phyloP scores from a whole-genome alignment of 495 filamentous ascomycete genomes.

The Penicillium flavigenum region DNA sequence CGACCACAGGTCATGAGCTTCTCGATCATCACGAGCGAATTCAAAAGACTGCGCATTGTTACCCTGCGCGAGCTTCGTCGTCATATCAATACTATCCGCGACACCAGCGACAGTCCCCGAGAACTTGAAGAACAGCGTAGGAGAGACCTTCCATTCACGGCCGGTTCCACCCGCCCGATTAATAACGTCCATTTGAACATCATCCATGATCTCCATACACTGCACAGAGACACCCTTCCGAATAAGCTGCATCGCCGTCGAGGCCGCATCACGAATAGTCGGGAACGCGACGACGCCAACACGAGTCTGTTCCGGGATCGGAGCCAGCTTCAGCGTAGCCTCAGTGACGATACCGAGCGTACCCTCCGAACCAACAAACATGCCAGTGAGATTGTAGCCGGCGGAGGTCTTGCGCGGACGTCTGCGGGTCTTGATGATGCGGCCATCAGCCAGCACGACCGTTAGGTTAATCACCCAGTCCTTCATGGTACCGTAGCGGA shows the following conservation, averaged over 20 bases:
- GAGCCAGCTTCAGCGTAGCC: constrained; percentile 77
- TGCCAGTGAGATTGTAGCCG: constrained; percentile 81
- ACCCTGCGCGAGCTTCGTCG: constrained; percentile 61
- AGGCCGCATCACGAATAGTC: constrained; percentile 73
- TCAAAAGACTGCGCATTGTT: constrained; percentile 70
- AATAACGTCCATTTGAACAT: constrained; percentile 92
- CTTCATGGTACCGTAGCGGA: constrained; percentile 93
- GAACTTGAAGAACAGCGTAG: constrained; percentile 96
- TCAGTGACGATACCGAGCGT: constrained; percentile 90
- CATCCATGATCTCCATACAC: constrained; percentile 89
- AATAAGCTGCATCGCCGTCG: constrained; percentile 77
- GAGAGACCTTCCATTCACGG: constrained; percentile 70
- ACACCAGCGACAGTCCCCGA: constrained; percentile 71
- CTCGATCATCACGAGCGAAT: constrained; percentile 67
- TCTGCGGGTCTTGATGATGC: constrained; percentile 76
- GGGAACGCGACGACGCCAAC: constrained; percentile 84
- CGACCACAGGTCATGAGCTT: constrained; percentile 79
- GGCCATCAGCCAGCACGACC: constrained; percentile 89
- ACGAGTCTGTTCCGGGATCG: constrained; percentile 71
- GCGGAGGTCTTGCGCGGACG: constrained; percentile 71
- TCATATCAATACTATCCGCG: constrained; percentile 77
- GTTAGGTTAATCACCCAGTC: constrained; percentile 93
- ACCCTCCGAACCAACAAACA: constrained; percentile 91
- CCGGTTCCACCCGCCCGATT: constrained; percentile 74
- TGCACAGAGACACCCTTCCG: constrained; percentile 78